Percentiles rank a stretch among this genome's conserved stretches.
These are phyloP conservation scores for Sarocladium oryzae DNA, from an alignment of 2,329 filamentous ascomycete genomes.

Conservation along the genomic window DNA sequence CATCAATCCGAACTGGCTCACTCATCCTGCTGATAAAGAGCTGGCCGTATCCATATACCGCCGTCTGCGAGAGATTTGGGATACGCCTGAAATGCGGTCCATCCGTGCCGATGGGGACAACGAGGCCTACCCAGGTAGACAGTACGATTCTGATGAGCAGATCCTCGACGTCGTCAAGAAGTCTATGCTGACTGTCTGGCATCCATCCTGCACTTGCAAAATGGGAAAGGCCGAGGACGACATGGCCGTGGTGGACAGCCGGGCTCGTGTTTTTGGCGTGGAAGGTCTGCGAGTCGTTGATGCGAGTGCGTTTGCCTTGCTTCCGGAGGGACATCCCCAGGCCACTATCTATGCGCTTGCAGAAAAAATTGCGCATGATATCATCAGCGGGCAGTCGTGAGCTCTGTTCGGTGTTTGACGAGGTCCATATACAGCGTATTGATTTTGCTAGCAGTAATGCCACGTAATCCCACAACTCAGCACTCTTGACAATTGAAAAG, in stretches of 20 bases:
- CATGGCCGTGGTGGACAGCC: slow-evolving; percentile 47
- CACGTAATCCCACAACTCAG: no score
- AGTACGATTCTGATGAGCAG: slow-evolving; percentile 33
- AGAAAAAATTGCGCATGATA: slow-evolving; percentile 27
- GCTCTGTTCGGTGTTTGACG: no score
- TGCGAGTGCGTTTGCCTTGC: slow-evolving; percentile 25
- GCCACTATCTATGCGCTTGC: slow-evolving; percentile 27
- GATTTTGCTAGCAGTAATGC: no score
- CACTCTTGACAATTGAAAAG: no score
- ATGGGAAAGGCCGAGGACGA: slow-evolving; percentile 31
- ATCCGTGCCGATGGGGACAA: slow-evolving; percentile 22
- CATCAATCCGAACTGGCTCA: slow-evolving; percentile 41
- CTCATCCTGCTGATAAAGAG: slow-evolving; percentile 34
- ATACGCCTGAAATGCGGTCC: slow-evolving; percentile 19
- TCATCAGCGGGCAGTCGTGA: slow-evolving; percentile 10
- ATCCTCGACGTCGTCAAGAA: slow-evolving; percentile 29
- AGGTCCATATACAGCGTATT: no score
- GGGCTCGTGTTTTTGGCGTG: slow-evolving; percentile 45
- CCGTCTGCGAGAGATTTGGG: slow-evolving; percentile 30
- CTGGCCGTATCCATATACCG: slow-evolving; percentile 36
- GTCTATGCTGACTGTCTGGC: slow-evolving; percentile 27
- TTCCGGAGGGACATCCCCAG: slow-evolving; percentile 24
- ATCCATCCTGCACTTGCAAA: slow-evolving; percentile 5
- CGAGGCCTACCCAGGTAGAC: slow-evolving; percentile 30
- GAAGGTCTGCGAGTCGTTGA: slow-evolving; percentile 26